Evolutionary conservation across 371 early-diverging fungal species (phyloP), one percentile per base, ranked within the genome.

Genomic region (Mortierella sp.): DNA sequence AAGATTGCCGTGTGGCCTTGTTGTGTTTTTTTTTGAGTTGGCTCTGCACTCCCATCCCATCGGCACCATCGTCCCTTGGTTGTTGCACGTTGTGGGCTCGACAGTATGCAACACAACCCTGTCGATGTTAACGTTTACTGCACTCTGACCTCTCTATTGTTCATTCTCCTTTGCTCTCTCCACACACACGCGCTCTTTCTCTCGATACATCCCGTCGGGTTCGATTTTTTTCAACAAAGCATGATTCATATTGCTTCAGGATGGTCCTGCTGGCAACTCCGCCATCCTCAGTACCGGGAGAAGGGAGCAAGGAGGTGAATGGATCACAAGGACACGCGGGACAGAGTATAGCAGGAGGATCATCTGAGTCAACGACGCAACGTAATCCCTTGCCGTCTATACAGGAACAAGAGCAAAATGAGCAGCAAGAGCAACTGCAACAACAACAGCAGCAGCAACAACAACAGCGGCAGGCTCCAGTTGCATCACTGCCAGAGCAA

Each of bases 241-340:
- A 70, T 26, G 70, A 70, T 43, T 70, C 70, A 42, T 70, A 70
- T 34, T 60, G 59, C 31, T 59, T 62, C 55, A 58, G 70, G 42
- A 70, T 70, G 49, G 64, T 48, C 8, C 60, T 63, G 2, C 63
- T 70, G 28, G 58, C 70, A 13, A 70, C 61, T 7, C 56, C 61
- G n/a, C 54, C 54, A 16, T 24, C 12, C 31, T 28, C 39, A 27
- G 6, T 46, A 34, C 46, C 58, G 14, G 14, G 7, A 38, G 27
- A 16, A 24, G 23, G 7, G 41, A 38, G 23, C 39, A 41, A 18
- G 23, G 41, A 3, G 19, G 10, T 21, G 54, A 41, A 3, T n/a
- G 9, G 31, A 31, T 38, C 4, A 38, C 9, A 45, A 21, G 46
- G 5, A 18, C n/a, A n/a, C 19, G 46, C 13, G 19, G 46, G 5